Base-by-base conservation (phyloP, 352 stramenopile species). In the Achlya hypogyna region DNA sequence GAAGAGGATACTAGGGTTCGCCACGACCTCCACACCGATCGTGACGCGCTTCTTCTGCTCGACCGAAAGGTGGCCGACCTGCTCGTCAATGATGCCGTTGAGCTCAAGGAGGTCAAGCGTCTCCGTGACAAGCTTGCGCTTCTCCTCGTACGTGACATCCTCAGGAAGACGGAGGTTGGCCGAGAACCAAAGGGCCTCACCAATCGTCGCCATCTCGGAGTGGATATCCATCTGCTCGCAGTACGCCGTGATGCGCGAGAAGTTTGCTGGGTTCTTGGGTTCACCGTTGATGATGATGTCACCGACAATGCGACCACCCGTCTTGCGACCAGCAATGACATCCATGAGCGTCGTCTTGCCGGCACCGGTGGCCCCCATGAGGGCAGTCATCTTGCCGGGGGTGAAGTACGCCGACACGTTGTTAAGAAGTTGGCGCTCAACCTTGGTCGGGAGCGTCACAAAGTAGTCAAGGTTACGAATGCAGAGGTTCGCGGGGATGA, bases 1-100 rank as follows among this genome's bases (percentile, higher is more conserved):
- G 71, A 98, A 96, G 53, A 98, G 62, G 38, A 98, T 74, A 69
- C 91, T 91, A 18, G 93, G 93, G 72, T 97, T 96, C 5, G 87
- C 69, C 18, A 96, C 91, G 35, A 98, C 76, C 72, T 98, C 88
- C 1, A 95, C 81, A 49, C 80, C 94, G 42, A 98, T 91, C 2
- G 89, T 90, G 18, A 97, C 77, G 52, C 89, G 74, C 74, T 98
- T 98, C 70, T 89, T 86, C 68, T 98, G 87, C 71, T 97, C 91
- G 47, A 96, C 82, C 14, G 81, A 94, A 5, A 96, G 69, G 14
- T 87, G 86, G 20, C 79, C 72, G 42, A 78, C 72, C 43, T 79
- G 79, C 14, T 78, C 62, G 51, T 49, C 32, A 43, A 69, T 78
- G 20, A 88, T 79, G 59, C 53, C 64, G 38, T 88, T 75, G 43